Percentiles rank a stretch among this genome's conserved stretches.
phyloP scores from a whole-genome alignment of 352 stramenopile species.

The Blastocystis sp. region DNA sequence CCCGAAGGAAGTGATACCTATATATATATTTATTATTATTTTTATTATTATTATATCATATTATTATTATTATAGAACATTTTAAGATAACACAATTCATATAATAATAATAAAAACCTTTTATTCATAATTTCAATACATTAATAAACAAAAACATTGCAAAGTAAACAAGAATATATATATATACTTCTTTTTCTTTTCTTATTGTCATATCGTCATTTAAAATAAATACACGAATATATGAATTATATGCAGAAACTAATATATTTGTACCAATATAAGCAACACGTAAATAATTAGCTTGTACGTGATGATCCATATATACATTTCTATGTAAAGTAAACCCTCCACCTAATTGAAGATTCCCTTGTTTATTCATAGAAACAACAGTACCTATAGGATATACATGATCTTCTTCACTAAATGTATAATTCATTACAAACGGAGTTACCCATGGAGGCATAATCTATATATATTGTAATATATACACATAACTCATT shows the following conservation, averaged over 20 bases:
- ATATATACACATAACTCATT: too few relatives aligned
- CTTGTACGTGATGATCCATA: neutral
- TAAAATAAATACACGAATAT: conserved; percentile 22
- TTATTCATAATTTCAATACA: too few relatives aligned
- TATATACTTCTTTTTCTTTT: too few relatives aligned
- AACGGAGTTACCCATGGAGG: too few relatives aligned
- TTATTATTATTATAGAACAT: too few relatives aligned
- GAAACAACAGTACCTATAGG: conserved; percentile 25
- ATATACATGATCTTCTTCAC: too few relatives aligned
- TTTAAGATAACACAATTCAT: too few relatives aligned
- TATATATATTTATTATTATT: neutral
- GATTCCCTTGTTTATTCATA: conserved; percentile 9
- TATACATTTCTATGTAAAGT: conserved; percentile 29
- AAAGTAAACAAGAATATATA: too few relatives aligned
- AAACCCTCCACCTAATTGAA: conserved; percentile 22
- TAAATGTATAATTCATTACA: too few relatives aligned
- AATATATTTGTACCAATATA: conserved; percentile 19
- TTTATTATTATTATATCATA: conserved; percentile 9
- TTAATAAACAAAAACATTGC: too few relatives aligned
- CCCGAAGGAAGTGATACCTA: conserved; percentile 3
- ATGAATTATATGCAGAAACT: conserved; percentile 19
- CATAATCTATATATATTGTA: too few relatives aligned
- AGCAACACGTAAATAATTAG: conserved; percentile 21
- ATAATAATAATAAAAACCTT: too few relatives aligned
- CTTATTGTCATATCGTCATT: conserved; percentile 4